Percentiles rank a stretch among this genome's conserved stretches.
These are phyloP conservation scores for Saturnispora bothae DNA, from an alignment of 805 yeast species.

Conservation along the genomic window DNA sequence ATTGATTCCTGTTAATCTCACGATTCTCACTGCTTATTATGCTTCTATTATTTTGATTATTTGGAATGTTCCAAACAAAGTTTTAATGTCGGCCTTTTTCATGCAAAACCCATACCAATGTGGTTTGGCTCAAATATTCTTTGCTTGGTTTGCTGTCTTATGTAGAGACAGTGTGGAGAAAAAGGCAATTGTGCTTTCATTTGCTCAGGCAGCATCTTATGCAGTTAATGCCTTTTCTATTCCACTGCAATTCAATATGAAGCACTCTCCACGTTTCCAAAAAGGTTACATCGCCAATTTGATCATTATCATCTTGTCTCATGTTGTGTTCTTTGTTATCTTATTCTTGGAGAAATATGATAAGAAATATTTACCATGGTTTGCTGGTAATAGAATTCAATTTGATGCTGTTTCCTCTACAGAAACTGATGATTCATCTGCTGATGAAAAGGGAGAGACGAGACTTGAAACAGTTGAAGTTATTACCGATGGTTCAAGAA, in stretches of 20 bases:
- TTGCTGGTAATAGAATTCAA: conserved; percentile 11
- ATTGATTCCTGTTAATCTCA: conserved; percentile 8
- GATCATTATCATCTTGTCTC: conserved; percentile 8
- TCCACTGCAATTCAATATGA: conserved; percentile 16
- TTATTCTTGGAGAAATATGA: conserved; percentile 11
- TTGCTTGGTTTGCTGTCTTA: conserved; percentile 16
- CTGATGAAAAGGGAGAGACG: background rate
- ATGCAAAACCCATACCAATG: conserved; percentile 14
- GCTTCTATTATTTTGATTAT: conserved; percentile 11
- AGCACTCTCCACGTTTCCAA: conserved; percentile 12
- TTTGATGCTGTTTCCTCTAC: background rate
- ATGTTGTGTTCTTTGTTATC: conserved; percentile 10
- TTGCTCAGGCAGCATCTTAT: conserved; percentile 14
- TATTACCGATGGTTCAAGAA: background rate
- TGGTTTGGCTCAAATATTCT: conserved; percentile 16
- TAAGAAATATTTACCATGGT: conserved; percentile 8
- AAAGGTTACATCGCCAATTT: conserved; percentile 15
- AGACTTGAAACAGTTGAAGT: background rate
- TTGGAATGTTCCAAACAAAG: conserved; percentile 11
- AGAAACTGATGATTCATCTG: background rate
- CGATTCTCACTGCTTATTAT: conserved; percentile 8
- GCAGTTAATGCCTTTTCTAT: conserved; percentile 16
- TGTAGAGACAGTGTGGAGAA: conserved; percentile 18
- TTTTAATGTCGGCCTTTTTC: conserved; percentile 35
- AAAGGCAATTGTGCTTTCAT: conserved; percentile 15